These are phyloP conservation scores for Candida coleopterorum DNA, from an alignment of 805 yeast species.

Conservation along the genomic window DNA sequence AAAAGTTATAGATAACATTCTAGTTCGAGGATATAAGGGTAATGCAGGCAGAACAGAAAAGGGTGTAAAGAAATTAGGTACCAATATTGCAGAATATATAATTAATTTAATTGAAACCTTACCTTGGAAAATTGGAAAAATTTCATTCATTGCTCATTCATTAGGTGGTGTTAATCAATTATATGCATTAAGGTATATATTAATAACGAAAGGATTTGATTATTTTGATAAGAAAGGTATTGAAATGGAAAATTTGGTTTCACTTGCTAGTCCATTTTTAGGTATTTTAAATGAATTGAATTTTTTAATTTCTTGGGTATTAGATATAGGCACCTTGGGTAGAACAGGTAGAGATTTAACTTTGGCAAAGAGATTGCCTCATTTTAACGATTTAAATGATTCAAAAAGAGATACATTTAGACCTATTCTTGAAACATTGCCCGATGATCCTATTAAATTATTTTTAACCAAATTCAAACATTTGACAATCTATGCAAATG, in stretches of 20 bases:
- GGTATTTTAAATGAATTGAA: slow-evolving; percentile 41
- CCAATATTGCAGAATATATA: slow-evolving; percentile 24
- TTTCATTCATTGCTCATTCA: slow-evolving; percentile 42
- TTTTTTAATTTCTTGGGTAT: slow-evolving; percentile 34
- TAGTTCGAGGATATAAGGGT: slow-evolving; percentile 34
- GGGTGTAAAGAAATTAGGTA: slow-evolving; percentile 36
- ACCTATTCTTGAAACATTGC: slow-evolving; percentile 36
- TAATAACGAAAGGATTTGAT: slow-evolving; percentile 25
- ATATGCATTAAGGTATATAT: slow-evolving; percentile 34
- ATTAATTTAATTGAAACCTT: slow-evolving; percentile 20
- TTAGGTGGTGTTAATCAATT: slow-evolving; percentile 41
- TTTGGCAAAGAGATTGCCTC: slow-evolving; percentile 29
- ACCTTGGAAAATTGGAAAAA: slow-evolving; percentile 18
- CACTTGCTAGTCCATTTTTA: slow-evolving; percentile 39
- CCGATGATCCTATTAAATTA: slow-evolving; percentile 34
- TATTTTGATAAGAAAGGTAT: slow-evolving; percentile 25
- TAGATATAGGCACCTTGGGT: slow-evolving; percentile 42
- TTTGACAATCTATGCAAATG: slow-evolving; percentile 40
- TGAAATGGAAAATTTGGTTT: slow-evolving; percentile 29
- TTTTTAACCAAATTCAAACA: slow-evolving; percentile 26
- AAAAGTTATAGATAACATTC: slow-evolving; percentile 25
- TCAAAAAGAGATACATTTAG: slow-evolving; percentile 15
- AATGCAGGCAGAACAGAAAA: slow-evolving; percentile 41
- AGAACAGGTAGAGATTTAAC: slow-evolving; percentile 43
- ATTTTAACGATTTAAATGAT: slow-evolving; percentile 13